Base-by-base conservation (phyloP, 106 monocot genomes). In the Amphibolis antarctica region DNA sequence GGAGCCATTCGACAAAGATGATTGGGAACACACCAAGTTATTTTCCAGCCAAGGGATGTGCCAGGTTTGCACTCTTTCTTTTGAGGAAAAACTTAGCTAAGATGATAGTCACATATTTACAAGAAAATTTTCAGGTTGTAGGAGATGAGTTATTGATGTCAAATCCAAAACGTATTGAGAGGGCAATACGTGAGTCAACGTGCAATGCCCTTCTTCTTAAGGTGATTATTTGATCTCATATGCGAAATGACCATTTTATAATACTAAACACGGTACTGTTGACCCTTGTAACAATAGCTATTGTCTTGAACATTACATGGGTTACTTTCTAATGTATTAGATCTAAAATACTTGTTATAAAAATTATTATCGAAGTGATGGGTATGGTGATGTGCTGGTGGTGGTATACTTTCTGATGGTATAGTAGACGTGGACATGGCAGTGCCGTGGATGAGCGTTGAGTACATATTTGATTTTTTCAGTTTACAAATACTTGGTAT, bases 201-300 rank as follows among this genome's bases (percentile, higher is more conserved):
- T 96, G 96, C 76, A 96, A 84, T 71, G 86, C 82, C 53, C 82
- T 96, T 81, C 80, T 96, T 80, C 82, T 96, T 26, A 96, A 96
- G 96, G 96, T 89, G 76, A 15, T 48, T 42, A 1, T 17, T 25
- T 31, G 7, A 36, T 36, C 36, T 36, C 36, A 36, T 7, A 36
- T 2, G 36, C 36, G n/a, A n/a, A n/a, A 36, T 36, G 36, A 2
- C 7, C 7, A 36, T 47, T 64, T 23, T 20, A 42, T 3, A 28
- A 11, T 28, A 14, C 26, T 64, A 15, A 27, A 7, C 36, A 36
- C 4, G 7, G 4, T 36, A 7, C 36, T 36, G 36, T 7, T 36
- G 36, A 36, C 36, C 36, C 36, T 36, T 36, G n/a, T n/a, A n/a
- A n/a, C n/a, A n/a, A n/a, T n/a, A n/a, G n/a, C n/a, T n/a, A n/a